Evolutionary conservation across 257 asterid genomes (phyloP).

Genomic region (Cinchona pubescens): DNA sequence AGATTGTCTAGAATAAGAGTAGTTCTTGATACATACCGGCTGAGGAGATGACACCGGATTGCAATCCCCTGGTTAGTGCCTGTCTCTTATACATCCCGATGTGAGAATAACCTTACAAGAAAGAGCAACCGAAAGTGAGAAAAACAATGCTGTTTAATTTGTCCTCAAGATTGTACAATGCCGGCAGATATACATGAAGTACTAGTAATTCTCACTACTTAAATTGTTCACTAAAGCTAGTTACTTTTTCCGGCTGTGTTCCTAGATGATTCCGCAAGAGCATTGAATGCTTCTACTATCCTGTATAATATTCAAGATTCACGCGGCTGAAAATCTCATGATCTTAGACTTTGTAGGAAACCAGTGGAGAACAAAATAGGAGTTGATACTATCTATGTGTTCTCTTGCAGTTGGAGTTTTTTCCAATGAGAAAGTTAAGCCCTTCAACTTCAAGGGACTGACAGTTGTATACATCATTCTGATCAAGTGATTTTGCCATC

Average conservation of each 20-base stretch:
- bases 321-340: neutral
- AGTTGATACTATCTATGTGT: neutral
- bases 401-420: neutral
- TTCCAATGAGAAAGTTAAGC: neutral
- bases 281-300: neutral
- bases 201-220: neutral
- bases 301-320: neutral
- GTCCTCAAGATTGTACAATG: neutral
- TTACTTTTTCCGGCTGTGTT: neutral
- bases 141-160: neutral
- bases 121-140: neutral
- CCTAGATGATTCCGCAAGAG: neutral
- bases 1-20: too few relatives aligned
- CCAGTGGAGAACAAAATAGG: neutral
- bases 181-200: constrained; percentile 8
- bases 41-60: constrained; percentile 18
- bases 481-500: neutral
- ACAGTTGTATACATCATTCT: neutral
- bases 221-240: neutral
- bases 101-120: neutral
- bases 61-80: too few relatives aligned
- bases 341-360: neutral
- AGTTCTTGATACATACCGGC: constrained; percentile 23
- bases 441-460: neutral
- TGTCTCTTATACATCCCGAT: too few relatives aligned